Percentiles rank a stretch among this genome's conserved stretches.
These are phyloP conservation scores for Daldinia bambusicola DNA, from an alignment of 495 filamentous ascomycete species.

Conservation along the genomic window DNA sequence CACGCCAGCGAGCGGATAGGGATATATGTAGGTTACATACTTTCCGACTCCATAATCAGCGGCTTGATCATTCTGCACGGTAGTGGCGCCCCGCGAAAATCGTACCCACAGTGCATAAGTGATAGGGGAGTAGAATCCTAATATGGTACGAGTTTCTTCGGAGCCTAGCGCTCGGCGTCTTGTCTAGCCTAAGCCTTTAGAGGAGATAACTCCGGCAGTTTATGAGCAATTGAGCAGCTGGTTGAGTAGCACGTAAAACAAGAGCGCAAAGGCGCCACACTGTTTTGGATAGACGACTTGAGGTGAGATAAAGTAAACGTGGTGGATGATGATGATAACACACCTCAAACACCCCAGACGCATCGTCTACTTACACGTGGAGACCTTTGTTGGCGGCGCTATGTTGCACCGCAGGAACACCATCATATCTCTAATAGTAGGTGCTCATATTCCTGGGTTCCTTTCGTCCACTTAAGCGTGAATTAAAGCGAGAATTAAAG, in stretches of 20 bases:
- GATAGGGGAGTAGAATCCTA: slow-evolving; percentile 1
- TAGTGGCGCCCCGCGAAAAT: slow-evolving; percentile 46
- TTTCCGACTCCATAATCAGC: slow-evolving; percentile 34
- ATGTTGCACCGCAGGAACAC: slow-evolving; percentile 32
- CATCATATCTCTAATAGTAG: background rate
- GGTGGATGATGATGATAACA: background rate
- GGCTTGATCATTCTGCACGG: slow-evolving; percentile 36
- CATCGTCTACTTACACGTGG: slow-evolving; percentile 37
- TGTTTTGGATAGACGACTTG: slow-evolving; percentile 3
- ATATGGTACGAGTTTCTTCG: slow-evolving; percentile 10
- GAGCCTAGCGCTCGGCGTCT: slow-evolving; percentile 8
- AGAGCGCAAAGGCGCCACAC: slow-evolving; percentile 12
- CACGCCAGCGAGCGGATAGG: slow-evolving; percentile 32
- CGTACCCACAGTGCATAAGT: slow-evolving; percentile 6
- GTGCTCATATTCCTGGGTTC: slow-evolving; percentile 10
- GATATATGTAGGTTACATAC: slow-evolving; percentile 30
- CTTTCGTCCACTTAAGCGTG: slow-evolving; percentile 27
- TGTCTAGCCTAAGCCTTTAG: slow-evolving; percentile 12
- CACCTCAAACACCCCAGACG: background rate
- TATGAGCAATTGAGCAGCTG: background rate
- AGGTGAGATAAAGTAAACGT: background rate
- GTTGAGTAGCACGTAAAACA: slow-evolving; percentile 3
- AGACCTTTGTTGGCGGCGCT: slow-evolving; percentile 21
- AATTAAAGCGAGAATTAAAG: slow-evolving; percentile 29
- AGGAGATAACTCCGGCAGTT: slow-evolving; percentile 12